These are phyloP conservation scores for Phaffia rhodozyma DNA, from an alignment of 1,284 basidiomycete species.

Conservation along the genomic window DNA sequence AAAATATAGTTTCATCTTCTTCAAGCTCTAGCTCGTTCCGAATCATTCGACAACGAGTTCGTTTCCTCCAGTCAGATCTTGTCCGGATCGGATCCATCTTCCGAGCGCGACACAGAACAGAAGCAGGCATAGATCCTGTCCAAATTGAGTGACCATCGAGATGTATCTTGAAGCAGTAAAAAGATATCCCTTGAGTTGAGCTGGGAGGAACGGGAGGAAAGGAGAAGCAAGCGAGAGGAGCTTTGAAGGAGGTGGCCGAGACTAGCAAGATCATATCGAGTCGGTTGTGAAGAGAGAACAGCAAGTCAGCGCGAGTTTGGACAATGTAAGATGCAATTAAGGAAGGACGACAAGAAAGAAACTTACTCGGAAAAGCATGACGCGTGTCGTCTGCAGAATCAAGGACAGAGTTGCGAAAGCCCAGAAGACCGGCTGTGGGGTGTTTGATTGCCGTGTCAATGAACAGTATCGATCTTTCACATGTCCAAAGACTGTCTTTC, in stretches of 20 bases:
- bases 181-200: conserved; percentile 26
- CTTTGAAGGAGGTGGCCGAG: conserved; percentile 31
- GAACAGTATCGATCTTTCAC: no score
- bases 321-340: background rate
- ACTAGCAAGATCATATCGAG: conserved; percentile 16
- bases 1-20: no score
- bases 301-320: background rate
- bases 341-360: background rate
- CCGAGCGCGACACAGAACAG: conserved; percentile 30
- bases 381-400: conserved; percentile 33
- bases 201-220: conserved; percentile 34
- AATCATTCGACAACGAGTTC: no score
- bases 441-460: no score
- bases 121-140: conserved; percentile 32
- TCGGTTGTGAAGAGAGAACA: background rate
- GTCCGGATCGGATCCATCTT: conserved; percentile 2
- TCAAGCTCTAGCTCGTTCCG: no score
- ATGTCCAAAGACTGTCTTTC: no score
- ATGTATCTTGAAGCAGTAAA: conserved; percentile 30
- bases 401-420: conserved; percentile 33
- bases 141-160: conserved; percentile 28
- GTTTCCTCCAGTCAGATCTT: no score
- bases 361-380: conserved; percentile 30
- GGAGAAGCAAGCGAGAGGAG: conserved; percentile 26
- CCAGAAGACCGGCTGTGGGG: conserved; percentile 34